Percentiles rank a stretch among this genome's conserved stretches.
Conservation (phyloP, 805 yeast genomes). For the Yamadazyma endophytica region DNA sequence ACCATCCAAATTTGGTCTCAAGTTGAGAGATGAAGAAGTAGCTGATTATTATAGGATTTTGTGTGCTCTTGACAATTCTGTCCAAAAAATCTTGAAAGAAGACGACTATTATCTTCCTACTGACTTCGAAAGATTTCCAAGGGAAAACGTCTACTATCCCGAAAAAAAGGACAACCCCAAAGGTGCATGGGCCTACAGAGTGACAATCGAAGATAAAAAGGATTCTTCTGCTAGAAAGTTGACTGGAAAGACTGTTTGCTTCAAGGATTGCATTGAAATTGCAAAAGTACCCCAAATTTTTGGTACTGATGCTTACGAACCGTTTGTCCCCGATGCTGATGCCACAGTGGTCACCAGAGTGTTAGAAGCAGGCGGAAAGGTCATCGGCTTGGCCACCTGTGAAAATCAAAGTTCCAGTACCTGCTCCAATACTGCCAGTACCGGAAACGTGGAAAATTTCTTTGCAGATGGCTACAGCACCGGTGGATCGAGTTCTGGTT, state of each 20-base stretch:
- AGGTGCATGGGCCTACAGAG: slow-evolving; percentile 14
- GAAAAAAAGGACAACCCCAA: slow-evolving; percentile 7
- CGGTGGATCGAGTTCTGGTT: slow-evolving; percentile 53
- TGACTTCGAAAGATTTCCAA: slow-evolving; percentile 7
- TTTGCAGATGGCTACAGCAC: slow-evolving; percentile 17
- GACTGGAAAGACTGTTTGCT: slow-evolving; percentile 10
- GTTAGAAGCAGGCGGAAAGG: slow-evolving; percentile 11
- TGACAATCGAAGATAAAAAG: slow-evolving; percentile 14
- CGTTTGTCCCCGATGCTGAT: slow-evolving; percentile 12
- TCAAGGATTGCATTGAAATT: slow-evolving; percentile 12
- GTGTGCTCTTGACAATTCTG: slow-evolving; percentile 12
- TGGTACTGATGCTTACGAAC: slow-evolving; percentile 12
- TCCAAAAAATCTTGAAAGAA: slow-evolving; percentile 7
- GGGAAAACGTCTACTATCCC: slow-evolving; percentile 6
- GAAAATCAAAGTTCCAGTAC: slow-evolving; percentile 14
- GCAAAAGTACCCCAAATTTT: slow-evolving; percentile 13
- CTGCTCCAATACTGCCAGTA: slow-evolving; percentile 12
- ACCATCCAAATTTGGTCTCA: slow-evolving; percentile 10
- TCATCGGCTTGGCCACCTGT: slow-evolving; percentile 13
- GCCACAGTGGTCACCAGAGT: slow-evolving; percentile 11
- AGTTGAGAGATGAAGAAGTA: slow-evolving; percentile 6
- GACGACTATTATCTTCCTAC: slow-evolving; percentile 11
- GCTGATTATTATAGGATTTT: slow-evolving; percentile 11
- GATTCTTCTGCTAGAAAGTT: slow-evolving; percentile 7
- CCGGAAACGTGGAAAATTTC: slow-evolving; percentile 14